phyloP scores from a whole-genome alignment of 768 basidiomycete species.

The Suillus cothurnatus region DNA sequence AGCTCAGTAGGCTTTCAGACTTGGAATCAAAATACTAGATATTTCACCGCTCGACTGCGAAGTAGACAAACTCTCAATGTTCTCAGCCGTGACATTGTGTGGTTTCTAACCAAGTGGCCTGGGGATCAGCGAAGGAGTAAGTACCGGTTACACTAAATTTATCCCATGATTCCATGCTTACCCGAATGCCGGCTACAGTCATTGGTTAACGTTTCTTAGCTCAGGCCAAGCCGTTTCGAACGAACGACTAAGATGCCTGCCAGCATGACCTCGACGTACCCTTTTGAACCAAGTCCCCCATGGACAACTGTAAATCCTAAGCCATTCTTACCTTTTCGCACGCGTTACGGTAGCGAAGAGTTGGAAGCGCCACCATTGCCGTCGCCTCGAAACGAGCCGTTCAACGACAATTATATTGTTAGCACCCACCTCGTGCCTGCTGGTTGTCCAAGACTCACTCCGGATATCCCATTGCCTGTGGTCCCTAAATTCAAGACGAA shows the following conservation, averaged over 20 bases:
- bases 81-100: background rate
- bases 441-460: slow-evolving; percentile 27
- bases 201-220: background rate
- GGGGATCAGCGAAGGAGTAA: background rate
- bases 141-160: background rate
- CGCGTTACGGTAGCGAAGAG: slow-evolving; percentile 11
- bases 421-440: slow-evolving; percentile 34
- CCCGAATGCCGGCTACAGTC: background rate
- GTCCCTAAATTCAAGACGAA: slow-evolving; percentile 17
- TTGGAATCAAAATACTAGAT: background rate
- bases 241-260: background rate
- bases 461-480: slow-evolving; percentile 26
- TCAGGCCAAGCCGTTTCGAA: background rate
- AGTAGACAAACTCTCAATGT: background rate
- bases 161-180: background rate
- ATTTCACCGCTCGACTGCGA: background rate
- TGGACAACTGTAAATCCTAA: slow-evolving; percentile 29
- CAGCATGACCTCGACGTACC: slow-evolving; percentile 17
- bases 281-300: slow-evolving; percentile 20
- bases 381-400: slow-evolving; percentile 20
- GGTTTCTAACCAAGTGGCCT: background rate
- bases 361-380: slow-evolving; percentile 22
- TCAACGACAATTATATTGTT: slow-evolving; percentile 24
- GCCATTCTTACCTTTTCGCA: slow-evolving; percentile 16
- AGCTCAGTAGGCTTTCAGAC: background rate